phyloP scores from a whole-genome alignment of 164 flowering plant genomes.

The Cinnamomum chago region DNA sequence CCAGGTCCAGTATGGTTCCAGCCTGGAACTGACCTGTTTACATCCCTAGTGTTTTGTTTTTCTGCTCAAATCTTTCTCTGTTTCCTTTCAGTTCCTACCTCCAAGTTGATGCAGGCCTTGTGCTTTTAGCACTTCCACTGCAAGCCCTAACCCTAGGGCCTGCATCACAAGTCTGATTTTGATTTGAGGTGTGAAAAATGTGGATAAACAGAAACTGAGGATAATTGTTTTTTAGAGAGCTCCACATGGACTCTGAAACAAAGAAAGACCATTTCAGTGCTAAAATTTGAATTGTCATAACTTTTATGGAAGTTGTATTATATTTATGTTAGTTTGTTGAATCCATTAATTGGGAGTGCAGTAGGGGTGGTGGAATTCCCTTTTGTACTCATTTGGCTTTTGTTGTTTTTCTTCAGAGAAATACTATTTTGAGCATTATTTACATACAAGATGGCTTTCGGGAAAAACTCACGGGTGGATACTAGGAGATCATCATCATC shows the following conservation, averaged over 20 bases:
- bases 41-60: too few species aligned
- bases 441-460: constrained; percentile 55
- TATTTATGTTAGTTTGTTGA: not conserved
- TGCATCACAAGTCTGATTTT: too few species aligned
- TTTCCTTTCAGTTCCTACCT: not conserved
- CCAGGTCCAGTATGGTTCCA: too few species aligned
- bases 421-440: not conserved
- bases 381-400: not conserved
- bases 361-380: not conserved
- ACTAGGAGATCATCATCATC: constrained; percentile 52
- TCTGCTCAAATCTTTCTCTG: not conserved
- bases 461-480: constrained; percentile 67
- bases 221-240: too few species aligned
- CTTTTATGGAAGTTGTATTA: not conserved
- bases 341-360: not conserved
- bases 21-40: too few species aligned
- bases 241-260: not conserved
- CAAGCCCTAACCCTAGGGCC: too few species aligned
- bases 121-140: too few species aligned
- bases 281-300: not conserved
- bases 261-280: not conserved
- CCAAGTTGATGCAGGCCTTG: too few species aligned
- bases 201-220: not conserved
- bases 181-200: not conserved
- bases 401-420: constrained; percentile 2